Base-by-base conservation (phyloP, 2,329 filamentous ascomycete species). In the Aspergillus fumigatiaffinis region DNA sequence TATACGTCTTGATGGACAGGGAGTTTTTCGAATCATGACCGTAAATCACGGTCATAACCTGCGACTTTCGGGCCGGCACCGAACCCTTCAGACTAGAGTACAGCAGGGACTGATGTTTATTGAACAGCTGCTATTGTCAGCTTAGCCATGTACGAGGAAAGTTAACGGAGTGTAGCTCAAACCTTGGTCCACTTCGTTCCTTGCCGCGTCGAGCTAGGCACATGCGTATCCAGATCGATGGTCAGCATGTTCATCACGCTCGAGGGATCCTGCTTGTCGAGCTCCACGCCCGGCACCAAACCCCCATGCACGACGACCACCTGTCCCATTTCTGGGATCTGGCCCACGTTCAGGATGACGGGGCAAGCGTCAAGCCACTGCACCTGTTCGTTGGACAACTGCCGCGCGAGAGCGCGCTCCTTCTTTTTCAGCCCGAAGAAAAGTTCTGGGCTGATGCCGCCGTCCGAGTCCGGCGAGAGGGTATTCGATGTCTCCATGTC, bases 191-290 rank as follows among this genome's bases (percentile, higher is more conserved):
- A 95, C 14, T 82, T 82, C 35, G 83, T 79, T 52, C 87, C 88
- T 4, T 71, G 74, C 53, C 65, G 74, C 60, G 66, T 79, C 61
- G 77, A 77, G 53, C 78, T 84, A 3, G 85, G 86, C 12, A 84
- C 75, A 58, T 85, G 81, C 10, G 84, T 86, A 10, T 80, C 76
- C 20, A 86, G 81, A 63, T 89, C 81, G 54, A 96, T 83, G 6
- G 87, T 90, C 56, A 92, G 86, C 90, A 99, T 95, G 70, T 91
- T 94, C 92, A 97, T 97, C 44, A 90, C 89, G 52, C 88, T 87
- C 72, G 85, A 87, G 0, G 92, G 88, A 72, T 97, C 84, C 66
- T 88, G 93, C 52, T 82, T 78, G 49, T 87, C 80, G 14, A 96
- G 79, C 0, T 83, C 73, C 0, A 96, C 77, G 4, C 87, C 88